Evolutionary conservation across 2,329 filamentous ascomycete genomes (phyloP), one percentile per base, ranked within the genome.

Genomic region (Hymenoscyphus fraxineus): DNA sequence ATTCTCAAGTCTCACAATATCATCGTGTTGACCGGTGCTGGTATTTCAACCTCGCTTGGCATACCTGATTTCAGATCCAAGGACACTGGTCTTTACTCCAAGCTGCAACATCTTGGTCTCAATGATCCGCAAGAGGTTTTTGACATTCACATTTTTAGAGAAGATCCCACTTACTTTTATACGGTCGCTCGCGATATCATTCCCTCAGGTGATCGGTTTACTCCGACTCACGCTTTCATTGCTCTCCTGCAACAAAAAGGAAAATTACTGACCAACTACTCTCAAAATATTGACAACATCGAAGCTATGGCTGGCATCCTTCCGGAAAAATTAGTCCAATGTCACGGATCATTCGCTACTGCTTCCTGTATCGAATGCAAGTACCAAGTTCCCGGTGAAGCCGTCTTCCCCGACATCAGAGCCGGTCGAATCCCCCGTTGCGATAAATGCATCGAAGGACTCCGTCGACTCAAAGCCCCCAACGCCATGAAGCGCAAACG

Each of bases 31-130:
- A 98, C 95, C 0, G 95, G 95, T 60, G 95, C 95, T 19, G 95
- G 95, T 70, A 98, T 99, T 70, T 97, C 93, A 32, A 99, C 95
- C 0, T 97, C 92, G 60, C 86, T 99, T 22, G 95, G 95, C 66
- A 98, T 99, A 65, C 95, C 95, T 4, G 95, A 99, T 77, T 99
- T 99, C 75, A 89, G 95, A 69, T 97, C 93, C 61, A 95, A 95
- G 77, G 90, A 92, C 73, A 96, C 89, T 1, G 94, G 94, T 59
- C 88, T 98, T 63, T 98, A 98, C 78, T 89, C 92, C 57, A 89
- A 93, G 74, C 82, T 98, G 60, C 88, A 86, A 71, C 86, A 92
- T 72, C 84, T 95, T 66, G 93, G 92, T 6, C 80, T 89, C 27
- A 74, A 72, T 68, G 93, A 97, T 72, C 94, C 94, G 0, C 93